These are phyloP conservation scores for Nakaseomyces bracarensis DNA, from an alignment of 1,139 yeast species.

Conservation along the genomic window DNA sequence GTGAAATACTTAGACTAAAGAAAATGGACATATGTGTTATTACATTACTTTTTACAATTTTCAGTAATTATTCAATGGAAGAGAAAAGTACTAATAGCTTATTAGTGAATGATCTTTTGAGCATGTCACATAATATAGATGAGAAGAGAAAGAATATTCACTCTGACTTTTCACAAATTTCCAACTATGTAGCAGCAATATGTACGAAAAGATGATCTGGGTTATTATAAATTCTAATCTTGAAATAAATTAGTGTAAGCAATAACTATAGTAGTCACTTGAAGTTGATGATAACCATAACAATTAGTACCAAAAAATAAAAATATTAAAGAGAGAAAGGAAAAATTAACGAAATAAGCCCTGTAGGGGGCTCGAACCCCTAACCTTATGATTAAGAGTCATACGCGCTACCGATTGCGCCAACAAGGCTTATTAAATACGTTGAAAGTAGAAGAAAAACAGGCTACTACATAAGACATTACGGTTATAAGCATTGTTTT, in stretches of 20 bases:
- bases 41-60: neutral
- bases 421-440: slow-evolving; percentile 33
- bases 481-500: neutral
- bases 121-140: neutral
- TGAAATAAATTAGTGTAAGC: no score
- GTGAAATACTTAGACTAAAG: neutral
- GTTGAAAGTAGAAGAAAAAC: neutral
- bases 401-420: slow-evolving; percentile 43
- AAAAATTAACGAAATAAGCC: slow-evolving; percentile 27
- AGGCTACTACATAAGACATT: neutral
- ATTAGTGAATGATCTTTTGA: neutral
- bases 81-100: neutral
- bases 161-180: neutral
- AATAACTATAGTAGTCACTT: no score
- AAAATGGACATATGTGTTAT: neutral
- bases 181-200: neutral
- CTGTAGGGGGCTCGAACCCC: slow-evolving; percentile 42
- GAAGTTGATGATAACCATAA: no score
- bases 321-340: neutral
- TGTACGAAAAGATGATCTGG: neutral
- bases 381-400: slow-evolving; percentile 41
- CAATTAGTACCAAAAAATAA: neutral
- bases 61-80: neutral
- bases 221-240: no score
- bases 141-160: neutral